Percentiles rank a stretch among this genome's conserved stretches.
These are phyloP conservation scores for Ciborinia camelliae DNA, from an alignment of 2,329 filamentous ascomycete genomes.

Conservation along the genomic window DNA sequence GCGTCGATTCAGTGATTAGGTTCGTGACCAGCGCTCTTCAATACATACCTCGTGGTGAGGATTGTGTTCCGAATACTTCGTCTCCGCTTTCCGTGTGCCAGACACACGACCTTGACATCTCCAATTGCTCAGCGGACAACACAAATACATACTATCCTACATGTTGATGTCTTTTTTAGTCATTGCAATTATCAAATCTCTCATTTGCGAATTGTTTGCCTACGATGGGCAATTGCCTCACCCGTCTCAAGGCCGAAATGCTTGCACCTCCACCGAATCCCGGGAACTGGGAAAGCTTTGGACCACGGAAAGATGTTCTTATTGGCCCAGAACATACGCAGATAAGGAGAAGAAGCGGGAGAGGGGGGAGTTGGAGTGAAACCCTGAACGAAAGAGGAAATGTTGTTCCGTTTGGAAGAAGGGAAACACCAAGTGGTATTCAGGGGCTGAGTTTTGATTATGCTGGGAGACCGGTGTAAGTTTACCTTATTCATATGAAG, in stretches of 20 bases:
- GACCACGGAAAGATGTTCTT: neutral
- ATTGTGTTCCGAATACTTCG: neutral
- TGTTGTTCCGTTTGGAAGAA: neutral
- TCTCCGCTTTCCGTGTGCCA: neutral
- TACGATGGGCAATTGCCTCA: slow-evolving; percentile 1
- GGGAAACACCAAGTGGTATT: slow-evolving; percentile 6
- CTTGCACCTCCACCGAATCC: neutral
- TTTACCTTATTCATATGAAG: neutral
- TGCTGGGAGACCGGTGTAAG: slow-evolving; percentile 15
- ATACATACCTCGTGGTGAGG: neutral
- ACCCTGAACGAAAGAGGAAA: neutral
- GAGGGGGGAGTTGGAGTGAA: too few species aligned
- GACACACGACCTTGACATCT: neutral
- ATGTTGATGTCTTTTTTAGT: neutral
- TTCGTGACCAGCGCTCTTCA: neutral
- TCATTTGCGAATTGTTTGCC: neutral
- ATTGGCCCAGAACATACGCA: neutral
- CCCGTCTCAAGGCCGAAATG: neutral
- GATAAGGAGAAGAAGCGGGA: neutral
- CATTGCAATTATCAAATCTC: neutral
- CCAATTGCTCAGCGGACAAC: neutral
- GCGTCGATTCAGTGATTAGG: neutral
- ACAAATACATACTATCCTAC: neutral
- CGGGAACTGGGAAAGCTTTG: slow-evolving; percentile 1
- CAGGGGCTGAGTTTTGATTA: slow-evolving; percentile 3